A percentile compares a stretch with the other conserved stretches of the same genome.
These are phyloP conservation scores for Zelonia costaricensis DNA, from an alignment of 208 protist species.

Conservation along the genomic window DNA sequence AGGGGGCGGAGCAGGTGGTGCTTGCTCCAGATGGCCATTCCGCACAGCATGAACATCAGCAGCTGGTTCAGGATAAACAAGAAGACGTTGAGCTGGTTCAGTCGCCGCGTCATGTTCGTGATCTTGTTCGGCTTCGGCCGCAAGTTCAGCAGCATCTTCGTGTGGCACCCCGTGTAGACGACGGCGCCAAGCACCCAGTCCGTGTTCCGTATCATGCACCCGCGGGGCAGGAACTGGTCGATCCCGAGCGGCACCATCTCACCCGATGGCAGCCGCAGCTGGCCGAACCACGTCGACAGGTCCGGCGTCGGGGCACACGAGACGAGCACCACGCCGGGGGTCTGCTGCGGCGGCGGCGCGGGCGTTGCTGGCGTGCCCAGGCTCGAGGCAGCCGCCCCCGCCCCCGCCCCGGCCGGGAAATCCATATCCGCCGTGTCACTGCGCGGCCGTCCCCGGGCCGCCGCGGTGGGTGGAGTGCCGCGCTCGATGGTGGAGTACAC, in stretches of 20 bases:
- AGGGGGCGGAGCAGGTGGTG: slow-evolving; percentile 24
- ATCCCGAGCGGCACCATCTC: slow-evolving; percentile 64
- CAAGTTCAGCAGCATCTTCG: slow-evolving; percentile 90
- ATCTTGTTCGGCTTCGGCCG: slow-evolving; percentile 58
- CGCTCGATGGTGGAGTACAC: no score
- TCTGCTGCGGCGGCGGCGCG: background rate
- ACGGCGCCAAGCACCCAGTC: slow-evolving; percentile 83
- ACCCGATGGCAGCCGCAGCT: slow-evolving; percentile 51
- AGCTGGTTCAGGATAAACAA: slow-evolving; percentile 70
- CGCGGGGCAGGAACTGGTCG: slow-evolving; percentile 88
- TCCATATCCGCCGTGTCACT: no score
- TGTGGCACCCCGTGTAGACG: slow-evolving; percentile 88
- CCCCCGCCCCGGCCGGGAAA: no score
- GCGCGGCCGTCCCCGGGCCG: no score
- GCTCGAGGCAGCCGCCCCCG: no score
- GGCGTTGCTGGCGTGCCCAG: background rate
- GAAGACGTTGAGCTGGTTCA: slow-evolving; percentile 85
- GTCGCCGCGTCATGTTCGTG: slow-evolving; percentile 53
- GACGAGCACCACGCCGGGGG: slow-evolving; percentile 47
- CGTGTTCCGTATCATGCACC: slow-evolving; percentile 90
- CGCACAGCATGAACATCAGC: slow-evolving; percentile 59
- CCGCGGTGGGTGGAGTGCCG: no score
- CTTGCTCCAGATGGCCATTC: slow-evolving; percentile 48
- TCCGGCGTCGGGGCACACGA: slow-evolving; percentile 56
- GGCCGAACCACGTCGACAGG: slow-evolving; percentile 72